Base-by-base conservation (phyloP, 805 yeast species). In the Nematodospora valgi region DNA sequence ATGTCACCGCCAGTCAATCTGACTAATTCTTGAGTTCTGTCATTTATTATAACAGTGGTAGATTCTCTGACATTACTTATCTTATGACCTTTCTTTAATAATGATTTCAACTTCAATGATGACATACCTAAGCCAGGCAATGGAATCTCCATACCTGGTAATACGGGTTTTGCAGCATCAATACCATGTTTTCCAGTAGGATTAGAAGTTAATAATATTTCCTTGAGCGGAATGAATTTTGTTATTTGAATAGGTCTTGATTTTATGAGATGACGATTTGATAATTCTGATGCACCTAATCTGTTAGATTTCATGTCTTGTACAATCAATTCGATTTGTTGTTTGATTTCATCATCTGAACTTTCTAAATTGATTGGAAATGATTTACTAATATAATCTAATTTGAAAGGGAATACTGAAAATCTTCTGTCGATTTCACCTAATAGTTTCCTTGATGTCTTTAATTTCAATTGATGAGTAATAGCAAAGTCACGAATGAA, bases 361-460 rank as follows among this genome's bases (percentile, higher is more conserved):
- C 30, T 12, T 25, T 47, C 42, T 26, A 64, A 52, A 30, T 73
- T 62, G 16, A 81, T 58, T 37, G 89, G 89, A 72, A 81, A 82
- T 26, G 59, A 49, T 16, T 70, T 67, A 11, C 86, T 73, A 30
- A 86, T 64, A 61, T 86, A 82, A 24, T 87, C 71, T 47, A 89
- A 71, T 62, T 87, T 91, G 71, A 91, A 86, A 38, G 98, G 98
- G 60, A 78, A 91, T 22, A 93, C 98, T 18, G 96, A 85, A 47
- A 76, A 70, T 31, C 74, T 67, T 47, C 74, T 77, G 60, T 88
- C 96, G 46, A 86, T 76, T 41, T 74, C 74, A 22, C 78, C 69
- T 46, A 89, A 69, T 37, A 88, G 69, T 42, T 72, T 74, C 58
- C 95, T 78, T 7, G 95, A 72, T 16, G 86, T 70, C 54, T 75